Base-by-base conservation (phyloP, 306 rosid species). In the Albizia julibrissin region DNA sequence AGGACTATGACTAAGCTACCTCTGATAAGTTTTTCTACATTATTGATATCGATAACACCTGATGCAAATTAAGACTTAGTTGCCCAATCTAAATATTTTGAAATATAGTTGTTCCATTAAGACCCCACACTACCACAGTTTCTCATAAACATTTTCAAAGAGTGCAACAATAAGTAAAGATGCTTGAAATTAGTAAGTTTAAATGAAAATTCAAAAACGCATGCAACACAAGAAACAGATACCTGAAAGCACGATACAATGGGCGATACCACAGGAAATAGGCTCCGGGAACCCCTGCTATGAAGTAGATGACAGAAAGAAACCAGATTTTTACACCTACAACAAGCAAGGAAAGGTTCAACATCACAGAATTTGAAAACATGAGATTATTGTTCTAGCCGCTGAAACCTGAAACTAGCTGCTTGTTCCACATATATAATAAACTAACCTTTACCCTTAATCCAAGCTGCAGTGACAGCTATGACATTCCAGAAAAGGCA, bases 181-280 rank as follows among this genome's bases (percentile, higher is more conserved):
- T 77, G 49, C 68, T 44, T 59, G 69, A 62, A 42, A 85, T 68
- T 77, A 33, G 12, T 61, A 19, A 72, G 49, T 59, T 46, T 54
- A 47, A 19, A 68, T 76, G 34, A 70, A 26, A 72, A 40, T 43
- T 61, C 19, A 66, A 9, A 13, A 73, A 80, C 80, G 78, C 67
- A 59, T 58, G 15, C 22, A 87, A 70, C 6, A 46, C 22, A 62
- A 78, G 65, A 72, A 50, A 83, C 61, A 47, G 54, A 77, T 92
- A 95, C 99, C 99, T 91, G 84, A 86, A 96, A 64, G 94, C 97
- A 40, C 94, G 92, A 83, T 93, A 96, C 70, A 96, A 88, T 61
- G 99, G 98, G 54, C 98, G 95, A 77, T 96, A 96, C 99, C 99
- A 96, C 88, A 92, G 59, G 79, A 88, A 88, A 81, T 96, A 96